Percentiles rank a stretch among this genome's conserved stretches.
Evolutionary conservation across 768 basidiomycete species (phyloP).

Genomic region (Amanita jacksonii): DNA sequence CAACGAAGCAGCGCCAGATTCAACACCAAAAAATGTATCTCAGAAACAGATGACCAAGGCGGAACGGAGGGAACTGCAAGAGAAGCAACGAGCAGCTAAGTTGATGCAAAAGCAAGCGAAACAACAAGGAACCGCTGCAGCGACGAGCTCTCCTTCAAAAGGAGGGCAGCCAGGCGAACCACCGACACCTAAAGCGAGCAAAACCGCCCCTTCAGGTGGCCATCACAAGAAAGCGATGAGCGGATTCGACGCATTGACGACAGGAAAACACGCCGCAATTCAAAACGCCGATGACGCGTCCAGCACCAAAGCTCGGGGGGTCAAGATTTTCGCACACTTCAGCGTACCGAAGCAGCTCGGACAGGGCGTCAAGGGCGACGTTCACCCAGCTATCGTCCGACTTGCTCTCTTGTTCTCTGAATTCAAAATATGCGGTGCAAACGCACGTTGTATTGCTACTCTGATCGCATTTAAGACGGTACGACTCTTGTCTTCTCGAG

Average conservation of each 20-base stretch:
- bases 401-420: constrained; percentile 86
- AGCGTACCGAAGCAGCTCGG: constrained; percentile 55
- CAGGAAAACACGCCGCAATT: constrained; percentile 8
- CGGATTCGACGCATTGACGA: not conserved
- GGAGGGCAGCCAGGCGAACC: constrained; percentile 13
- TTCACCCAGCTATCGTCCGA: constrained; percentile 83
- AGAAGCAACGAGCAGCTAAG: constrained; percentile 75
- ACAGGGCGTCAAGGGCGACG: constrained; percentile 62
- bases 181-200: constrained; percentile 7
- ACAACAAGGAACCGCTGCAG: not conserved
- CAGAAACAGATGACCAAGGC: constrained; percentile 77
- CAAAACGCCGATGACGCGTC: constrained; percentile 19
- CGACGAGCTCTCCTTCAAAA: constrained; percentile 11
- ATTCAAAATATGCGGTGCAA: constrained; percentile 90
- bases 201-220: not conserved
- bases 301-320: constrained; percentile 44
- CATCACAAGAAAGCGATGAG: constrained; percentile 3
- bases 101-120: constrained; percentile 30
- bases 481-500: constrained; percentile 19
- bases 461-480: constrained; percentile 89
- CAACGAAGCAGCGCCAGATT: not conserved
- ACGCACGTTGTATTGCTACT: constrained; percentile 91
- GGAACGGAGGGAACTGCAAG: constrained; percentile 71
- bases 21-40: constrained; percentile 1
- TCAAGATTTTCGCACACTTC: constrained; percentile 83